Conservation (phyloP, 2,329 filamentous ascomycete genomes). For the Thermochaetoides dissita region DNA sequence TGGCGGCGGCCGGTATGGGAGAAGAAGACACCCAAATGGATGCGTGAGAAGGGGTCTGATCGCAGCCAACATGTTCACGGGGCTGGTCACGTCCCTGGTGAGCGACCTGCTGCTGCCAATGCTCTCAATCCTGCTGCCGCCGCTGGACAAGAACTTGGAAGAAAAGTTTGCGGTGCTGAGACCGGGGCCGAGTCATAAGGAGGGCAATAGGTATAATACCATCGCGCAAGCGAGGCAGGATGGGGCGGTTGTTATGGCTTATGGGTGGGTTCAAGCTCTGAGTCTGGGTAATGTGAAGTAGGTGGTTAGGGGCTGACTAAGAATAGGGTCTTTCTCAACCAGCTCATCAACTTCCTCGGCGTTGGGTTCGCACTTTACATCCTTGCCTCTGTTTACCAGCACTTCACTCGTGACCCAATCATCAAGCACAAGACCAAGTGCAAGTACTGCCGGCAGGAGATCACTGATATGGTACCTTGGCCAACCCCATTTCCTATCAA, state of each 20-base stretch:
- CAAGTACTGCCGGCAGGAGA: slow-evolving; percentile 49
- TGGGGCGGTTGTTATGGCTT: slow-evolving; percentile 58
- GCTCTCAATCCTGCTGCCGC: slow-evolving; percentile 49
- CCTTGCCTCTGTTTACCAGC: slow-evolving; percentile 49
- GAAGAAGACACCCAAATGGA: too few species aligned
- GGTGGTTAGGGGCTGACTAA: background rate
- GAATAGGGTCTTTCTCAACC: slow-evolving; percentile 44
- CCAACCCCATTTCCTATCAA: too few species aligned
- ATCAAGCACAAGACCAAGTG: slow-evolving; percentile 59
- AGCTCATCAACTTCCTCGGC: slow-evolving; percentile 50
- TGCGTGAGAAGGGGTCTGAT: too few species aligned
- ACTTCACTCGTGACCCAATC: slow-evolving; percentile 48
- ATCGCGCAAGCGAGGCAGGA: slow-evolving; percentile 54
- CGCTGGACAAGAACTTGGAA: slow-evolving; percentile 56
- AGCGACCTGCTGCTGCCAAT: slow-evolving; percentile 56
- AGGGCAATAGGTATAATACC: slow-evolving; percentile 51
- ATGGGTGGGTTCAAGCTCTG: slow-evolving; percentile 36
- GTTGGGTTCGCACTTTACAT: slow-evolving; percentile 52
- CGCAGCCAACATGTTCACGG: slow-evolving; percentile 56
- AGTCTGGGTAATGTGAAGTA: background rate
- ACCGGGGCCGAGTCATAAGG: slow-evolving; percentile 38
- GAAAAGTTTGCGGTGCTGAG: slow-evolving; percentile 58
- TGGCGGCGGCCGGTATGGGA: too few species aligned
- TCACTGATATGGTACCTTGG: slow-evolving; percentile 44
- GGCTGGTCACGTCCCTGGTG: slow-evolving; percentile 58